Evolutionary conservation across 768 basidiomycete species (phyloP), one percentile per base, ranked within the genome.

Genomic region (Collybiopsis confluens): DNA sequence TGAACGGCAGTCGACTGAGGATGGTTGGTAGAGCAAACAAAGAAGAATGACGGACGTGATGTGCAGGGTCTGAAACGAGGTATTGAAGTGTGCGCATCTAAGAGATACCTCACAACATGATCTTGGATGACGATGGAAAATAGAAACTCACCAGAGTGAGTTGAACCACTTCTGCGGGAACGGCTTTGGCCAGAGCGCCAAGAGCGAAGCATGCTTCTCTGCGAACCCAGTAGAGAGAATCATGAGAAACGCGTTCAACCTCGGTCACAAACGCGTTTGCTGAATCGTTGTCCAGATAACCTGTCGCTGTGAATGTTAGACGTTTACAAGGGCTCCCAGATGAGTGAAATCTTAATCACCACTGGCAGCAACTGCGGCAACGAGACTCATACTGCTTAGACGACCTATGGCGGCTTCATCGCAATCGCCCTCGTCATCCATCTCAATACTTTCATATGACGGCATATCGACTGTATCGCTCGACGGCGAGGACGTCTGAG

Each of bases 311-410:
- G 26, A 54, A 33, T 52, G 30, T 35, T 21, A 3, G 6, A 36
- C 15, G 18, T 33, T 33, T 33, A 6, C 30, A 44, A 28, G 15
- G 8, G 23, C 23, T 4, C 2, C 42, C 30, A 21, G 10, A 27
- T 35, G 6, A 42, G 46, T 56, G 43, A 55, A n/a, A n/a, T n/a
- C n/a, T n/a, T 47, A 73, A 78, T 64, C 65, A 89, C 87, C 86
- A 57, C 82, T 84, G 24, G 92, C 90, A 27, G 88, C 81, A 11
- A 93, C 83, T 7, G 91, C 85, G 36, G 93, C 93, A 74, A 96
- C 90, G 47, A 97, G 72, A 64, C 90, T 92, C 92, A 97, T 93
- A 61, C 92, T 92, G 4, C 91, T 90, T 45, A 96, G 73, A 54
- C 92, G 79, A 4, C 95, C 95, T 18, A 92, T 78, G 4, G 88